A percentile compares a stretch with the other conserved stretches of the same genome.
These are phyloP conservation scores for Aaosphaeria pasadenensis DNA, from an alignment of 2,329 filamentous ascomycete genomes.

Conservation along the genomic window DNA sequence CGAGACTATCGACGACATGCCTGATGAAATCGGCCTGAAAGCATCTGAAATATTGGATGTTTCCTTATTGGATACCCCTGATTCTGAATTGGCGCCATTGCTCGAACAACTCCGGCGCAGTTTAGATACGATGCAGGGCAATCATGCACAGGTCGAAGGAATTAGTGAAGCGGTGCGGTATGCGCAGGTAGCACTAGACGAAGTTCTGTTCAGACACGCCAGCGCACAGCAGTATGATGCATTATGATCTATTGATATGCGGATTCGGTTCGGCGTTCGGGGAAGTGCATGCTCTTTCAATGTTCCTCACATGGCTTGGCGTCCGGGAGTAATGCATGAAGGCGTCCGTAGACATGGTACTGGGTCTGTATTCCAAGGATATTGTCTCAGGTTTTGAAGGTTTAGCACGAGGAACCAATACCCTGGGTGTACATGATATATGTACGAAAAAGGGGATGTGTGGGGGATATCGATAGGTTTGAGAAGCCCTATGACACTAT, in stretches of 20 bases:
- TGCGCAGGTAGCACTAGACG: slow-evolving; percentile 32
- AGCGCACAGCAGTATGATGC: slow-evolving; percentile 28
- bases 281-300: slow-evolving; percentile 12
- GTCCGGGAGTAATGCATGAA: slow-evolving; percentile 11
- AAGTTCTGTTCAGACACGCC: slow-evolving; percentile 31
- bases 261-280: slow-evolving; percentile 17
- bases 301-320: slow-evolving; percentile 16
- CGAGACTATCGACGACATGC: slow-evolving; percentile 17
- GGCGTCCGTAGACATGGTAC: slow-evolving; percentile 12
- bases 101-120: slow-evolving; percentile 37
- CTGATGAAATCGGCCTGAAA: slow-evolving; percentile 31
- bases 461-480: too few relatives aligned
- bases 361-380: slow-evolving; percentile 12
- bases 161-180: slow-evolving; percentile 27
- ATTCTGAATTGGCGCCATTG: slow-evolving; percentile 30
- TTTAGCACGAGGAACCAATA: not conserved
- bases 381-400: not conserved
- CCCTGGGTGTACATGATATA: not conserved
- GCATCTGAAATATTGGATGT: slow-evolving; percentile 12
- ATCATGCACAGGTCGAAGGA: slow-evolving; percentile 35
- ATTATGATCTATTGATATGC: slow-evolving; percentile 29
- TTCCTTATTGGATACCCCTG: slow-evolving; percentile 23
- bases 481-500: too few relatives aligned
- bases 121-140: slow-evolving; percentile 37
- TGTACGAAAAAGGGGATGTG: too few relatives aligned